phyloP scores from a whole-genome alignment of 768 basidiomycete genomes.

The Leccinum incarnatum region DNA sequence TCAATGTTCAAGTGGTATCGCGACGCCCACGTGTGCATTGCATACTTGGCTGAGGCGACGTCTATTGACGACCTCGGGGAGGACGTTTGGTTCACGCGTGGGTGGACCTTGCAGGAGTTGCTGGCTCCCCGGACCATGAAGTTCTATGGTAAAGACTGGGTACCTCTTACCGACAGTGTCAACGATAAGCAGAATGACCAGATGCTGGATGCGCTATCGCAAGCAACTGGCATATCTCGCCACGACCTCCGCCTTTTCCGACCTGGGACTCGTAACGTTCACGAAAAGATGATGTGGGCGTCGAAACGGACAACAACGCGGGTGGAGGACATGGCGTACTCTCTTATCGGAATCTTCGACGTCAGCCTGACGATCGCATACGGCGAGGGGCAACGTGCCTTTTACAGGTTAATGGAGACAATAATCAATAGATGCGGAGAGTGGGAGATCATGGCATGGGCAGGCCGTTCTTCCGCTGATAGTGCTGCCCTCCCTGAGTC shows the following conservation, averaged over 20 bases:
- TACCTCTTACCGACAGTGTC: slow-evolving; percentile 21
- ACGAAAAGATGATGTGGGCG: slow-evolving; percentile 34
- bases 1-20: slow-evolving; percentile 36
- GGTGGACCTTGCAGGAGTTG: slow-evolving; percentile 32
- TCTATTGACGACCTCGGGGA: slow-evolving; percentile 25
- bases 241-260: slow-evolving; percentile 24
- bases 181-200: slow-evolving; percentile 27
- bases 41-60: slow-evolving; percentile 31
- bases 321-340: slow-evolving; percentile 33
- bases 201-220: slow-evolving; percentile 25
- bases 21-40: slow-evolving; percentile 28
- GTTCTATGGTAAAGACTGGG: slow-evolving; percentile 30
- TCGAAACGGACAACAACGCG: slow-evolving; percentile 33
- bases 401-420: slow-evolving; percentile 29
- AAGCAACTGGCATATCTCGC: slow-evolving; percentile 27
- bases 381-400: slow-evolving; percentile 34
- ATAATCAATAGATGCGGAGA: slow-evolving; percentile 28
- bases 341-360: slow-evolving; percentile 34
- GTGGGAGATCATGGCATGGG: slow-evolving; percentile 35
- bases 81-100: slow-evolving; percentile 33
- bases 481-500: slow-evolving; percentile 32
- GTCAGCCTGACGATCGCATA: slow-evolving; percentile 34
- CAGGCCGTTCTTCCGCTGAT: slow-evolving; percentile 24
- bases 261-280: slow-evolving; percentile 25
- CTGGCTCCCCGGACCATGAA: slow-evolving; percentile 31